Evolutionary conservation across 2,329 filamentous ascomycete species (phyloP).

Genomic region (Phialemoniopsis sp.): DNA sequence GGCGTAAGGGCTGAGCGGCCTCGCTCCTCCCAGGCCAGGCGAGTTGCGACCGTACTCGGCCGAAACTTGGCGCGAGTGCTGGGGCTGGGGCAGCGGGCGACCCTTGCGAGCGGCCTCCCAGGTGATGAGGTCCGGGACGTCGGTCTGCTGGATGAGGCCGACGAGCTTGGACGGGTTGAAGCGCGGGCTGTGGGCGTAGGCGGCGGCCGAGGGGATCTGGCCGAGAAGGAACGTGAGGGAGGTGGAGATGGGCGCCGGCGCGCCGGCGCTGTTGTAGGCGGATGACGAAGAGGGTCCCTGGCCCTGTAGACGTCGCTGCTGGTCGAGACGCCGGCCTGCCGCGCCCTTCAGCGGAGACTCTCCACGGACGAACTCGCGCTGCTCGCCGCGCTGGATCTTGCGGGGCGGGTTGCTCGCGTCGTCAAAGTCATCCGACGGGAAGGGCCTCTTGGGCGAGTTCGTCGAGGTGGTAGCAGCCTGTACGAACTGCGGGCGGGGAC

Average conservation of each 20-base stretch:
- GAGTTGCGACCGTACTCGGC: constrained; percentile 30
- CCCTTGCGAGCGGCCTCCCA: constrained; percentile 37
- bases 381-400: constrained; percentile 77
- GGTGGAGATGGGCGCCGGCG: constrained; percentile 67
- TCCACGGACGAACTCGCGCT: constrained; percentile 79
- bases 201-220: constrained; percentile 68
- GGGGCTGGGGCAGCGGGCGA: constrained; percentile 14
- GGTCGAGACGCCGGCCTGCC: constrained; percentile 78
- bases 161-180: constrained; percentile 72
- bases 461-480: constrained; percentile 23
- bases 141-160: constrained; percentile 63
- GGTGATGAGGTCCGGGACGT: constrained; percentile 56
- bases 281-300: constrained; percentile 20
- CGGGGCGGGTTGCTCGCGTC: constrained; percentile 66
- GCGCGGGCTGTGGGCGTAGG: constrained; percentile 62
- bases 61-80: constrained; percentile 35
- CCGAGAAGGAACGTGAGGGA: constrained; percentile 62
- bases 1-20: constrained; percentile 38
- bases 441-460: constrained; percentile 58
- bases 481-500: constrained; percentile 44
- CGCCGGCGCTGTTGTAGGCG: constrained; percentile 9
- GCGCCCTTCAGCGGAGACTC: constrained; percentile 91
- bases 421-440: constrained; percentile 67
- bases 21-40: constrained; percentile 24
- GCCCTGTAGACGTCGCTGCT: constrained; percentile 62